Base-by-base conservation (phyloP, 352 stramenopile genomes). In the Pythium apleroticum region DNA sequence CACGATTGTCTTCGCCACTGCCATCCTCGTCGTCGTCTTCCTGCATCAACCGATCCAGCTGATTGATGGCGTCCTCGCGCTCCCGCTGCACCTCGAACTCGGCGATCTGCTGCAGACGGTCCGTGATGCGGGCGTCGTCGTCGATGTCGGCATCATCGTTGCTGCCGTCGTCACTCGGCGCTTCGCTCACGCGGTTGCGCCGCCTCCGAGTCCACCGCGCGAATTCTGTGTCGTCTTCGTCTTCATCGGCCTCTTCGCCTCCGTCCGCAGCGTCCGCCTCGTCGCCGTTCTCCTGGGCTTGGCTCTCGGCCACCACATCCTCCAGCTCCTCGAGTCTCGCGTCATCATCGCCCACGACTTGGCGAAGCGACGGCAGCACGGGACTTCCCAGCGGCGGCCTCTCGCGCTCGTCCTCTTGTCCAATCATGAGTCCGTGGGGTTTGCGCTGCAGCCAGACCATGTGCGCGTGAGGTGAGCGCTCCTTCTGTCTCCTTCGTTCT, bases 121-220 rank as follows among this genome's bases (percentile, higher is more conserved):
- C 20, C 43, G 43, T 27, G 8, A 11, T 27, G 43, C 43, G 43
- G 19, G 8, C 22, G 5, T 53, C 46, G 22, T 55, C 46, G 22
- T 57, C 33, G 49, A 31, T 31, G 22, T 30, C 33, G 9, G 22
- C 55, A 28, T n/a, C 17, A 14, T 65, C 20, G 50, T 55, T 60
- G 63, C 56, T 57, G 49, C 48, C 58, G 20, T 37, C 49, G 17
- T 70, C 63, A 25, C 57, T 60, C 20, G 35, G 27, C 50, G 19
- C n/a, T 14, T 37, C 31, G 8, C n/a, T 41, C 37, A 67, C 41
- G 53, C 61, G 61, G 25, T 60, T 54, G 27, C 60, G 63, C 46
- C 45, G 55, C 17, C 48, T 55, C 55, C 30, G 14, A 30, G 17
- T 17, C 15, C 33, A 31, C 12, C 12, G 19, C 1, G 37, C 19